A percentile compares a stretch with the other conserved stretches of the same genome.
Evolutionary conservation across 768 basidiomycete genomes (phyloP).

Genomic region (Hirschioporus abietinus): DNA sequence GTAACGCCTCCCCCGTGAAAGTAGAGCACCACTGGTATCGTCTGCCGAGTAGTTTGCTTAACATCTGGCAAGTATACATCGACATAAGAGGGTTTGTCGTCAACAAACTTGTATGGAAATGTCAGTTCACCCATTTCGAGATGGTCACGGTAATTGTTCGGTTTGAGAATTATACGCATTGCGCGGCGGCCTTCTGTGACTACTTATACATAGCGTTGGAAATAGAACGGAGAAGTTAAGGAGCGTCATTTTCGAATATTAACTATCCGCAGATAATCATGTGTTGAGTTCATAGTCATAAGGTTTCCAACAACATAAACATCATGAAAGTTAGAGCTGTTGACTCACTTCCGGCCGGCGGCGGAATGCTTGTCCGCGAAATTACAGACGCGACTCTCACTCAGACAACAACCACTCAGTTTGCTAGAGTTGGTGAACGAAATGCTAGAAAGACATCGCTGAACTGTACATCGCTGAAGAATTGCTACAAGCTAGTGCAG

Average conservation of each 20-base stretch:
- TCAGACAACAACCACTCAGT: background rate
- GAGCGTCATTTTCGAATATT: background rate
- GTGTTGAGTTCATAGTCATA: background rate
- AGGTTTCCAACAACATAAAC: background rate
- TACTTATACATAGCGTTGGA: background rate
- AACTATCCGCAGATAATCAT: background rate
- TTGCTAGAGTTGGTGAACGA: background rate
- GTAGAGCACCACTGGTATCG: constrained; percentile 29
- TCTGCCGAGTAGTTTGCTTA: constrained; percentile 17
- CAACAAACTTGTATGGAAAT: constrained; percentile 31
- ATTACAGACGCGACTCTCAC: background rate
- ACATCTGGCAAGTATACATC: constrained; percentile 35
- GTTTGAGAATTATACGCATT: too few species aligned
- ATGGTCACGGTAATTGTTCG: background rate
- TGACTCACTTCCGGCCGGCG: background rate
- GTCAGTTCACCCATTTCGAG: constrained; percentile 15
- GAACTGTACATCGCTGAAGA: background rate
- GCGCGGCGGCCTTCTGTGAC: too few species aligned
- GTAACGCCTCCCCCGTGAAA: constrained; percentile 55
- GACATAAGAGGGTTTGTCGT: constrained; percentile 20
- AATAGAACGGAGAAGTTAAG: background rate
- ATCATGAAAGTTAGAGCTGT: background rate
- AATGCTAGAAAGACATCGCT: background rate
- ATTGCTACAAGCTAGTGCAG: too few species aligned
- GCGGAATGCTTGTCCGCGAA: too few species aligned